A percentile compares a stretch with the other conserved stretches of the same genome.
These are phyloP conservation scores for Emergomyces pasteurianus DNA, from an alignment of 2,329 filamentous ascomycete species.

Conservation along the genomic window DNA sequence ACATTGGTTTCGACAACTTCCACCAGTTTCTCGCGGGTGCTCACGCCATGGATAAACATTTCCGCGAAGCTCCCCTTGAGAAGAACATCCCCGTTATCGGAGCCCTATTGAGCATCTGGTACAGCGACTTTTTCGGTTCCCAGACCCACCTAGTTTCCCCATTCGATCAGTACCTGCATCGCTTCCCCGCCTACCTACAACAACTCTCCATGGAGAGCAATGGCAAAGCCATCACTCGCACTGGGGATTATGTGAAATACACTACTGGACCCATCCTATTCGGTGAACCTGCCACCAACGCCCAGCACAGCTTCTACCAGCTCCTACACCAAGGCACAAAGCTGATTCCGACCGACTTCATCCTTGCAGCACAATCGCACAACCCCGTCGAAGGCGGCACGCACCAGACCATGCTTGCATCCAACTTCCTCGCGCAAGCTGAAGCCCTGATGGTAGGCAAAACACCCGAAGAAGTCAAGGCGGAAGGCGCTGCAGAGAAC, in stretches of 20 bases:
- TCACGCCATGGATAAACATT: slow-evolving; percentile 98
- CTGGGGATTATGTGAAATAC: slow-evolving; percentile 83
- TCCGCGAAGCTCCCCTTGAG: slow-evolving; percentile 77
- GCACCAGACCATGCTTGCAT: slow-evolving; percentile 62
- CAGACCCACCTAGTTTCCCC: slow-evolving; percentile 96
- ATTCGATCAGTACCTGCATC: slow-evolving; percentile 98
- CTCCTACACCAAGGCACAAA: slow-evolving; percentile 98
- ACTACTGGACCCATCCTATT: slow-evolving; percentile 94
- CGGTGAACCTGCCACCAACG: slow-evolving; percentile 96
- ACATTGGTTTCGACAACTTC: slow-evolving; percentile 97
- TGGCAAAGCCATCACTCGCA: slow-evolving; percentile 90
- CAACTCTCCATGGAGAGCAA: slow-evolving; percentile 99
- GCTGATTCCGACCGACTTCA: slow-evolving; percentile 96
- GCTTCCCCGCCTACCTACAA: slow-evolving; percentile 97
- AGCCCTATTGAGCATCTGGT: slow-evolving; percentile 93
- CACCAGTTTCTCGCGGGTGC: slow-evolving; percentile 88
- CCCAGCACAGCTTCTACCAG: slow-evolving; percentile 99
- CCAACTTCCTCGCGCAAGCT: slow-evolving; percentile 40
- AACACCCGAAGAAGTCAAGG: slow-evolving; percentile 36
- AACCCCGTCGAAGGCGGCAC: slow-evolving; percentile 87
- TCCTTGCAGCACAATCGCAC: slow-evolving; percentile 90
- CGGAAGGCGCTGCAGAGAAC: slow-evolving; percentile 36
- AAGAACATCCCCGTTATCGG: slow-evolving; percentile 91
- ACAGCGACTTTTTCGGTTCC: slow-evolving; percentile 96
- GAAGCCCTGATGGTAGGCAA: slow-evolving; percentile 45